A percentile compares a stretch with the other conserved stretches of the same genome.
Conservation (phyloP, 1,284 basidiomycete species). For the Moesziomyces aphidis region DNA sequence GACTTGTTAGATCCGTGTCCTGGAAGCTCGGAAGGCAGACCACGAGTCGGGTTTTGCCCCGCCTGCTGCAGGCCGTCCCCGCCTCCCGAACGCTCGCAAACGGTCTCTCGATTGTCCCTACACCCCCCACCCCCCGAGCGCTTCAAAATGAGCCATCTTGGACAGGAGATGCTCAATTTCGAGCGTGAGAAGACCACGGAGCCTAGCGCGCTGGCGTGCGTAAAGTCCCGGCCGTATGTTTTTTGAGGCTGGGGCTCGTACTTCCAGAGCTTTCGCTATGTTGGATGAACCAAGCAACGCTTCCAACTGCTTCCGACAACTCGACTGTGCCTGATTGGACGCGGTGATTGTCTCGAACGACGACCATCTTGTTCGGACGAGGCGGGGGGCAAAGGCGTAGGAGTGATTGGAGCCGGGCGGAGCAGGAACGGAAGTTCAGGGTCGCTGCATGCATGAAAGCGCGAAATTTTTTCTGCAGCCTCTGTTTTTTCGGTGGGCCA, state of each 20-base stretch:
- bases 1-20: slow-evolving; percentile 6
- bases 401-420: slow-evolving; percentile 2
- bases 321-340: neutral
- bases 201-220: slow-evolving; percentile 1
- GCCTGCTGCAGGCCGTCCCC: slow-evolving; percentile 2
- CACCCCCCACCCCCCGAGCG: no score
- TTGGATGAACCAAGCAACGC: neutral
- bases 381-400: neutral
- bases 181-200: neutral
- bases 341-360: neutral
- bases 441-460: slow-evolving; percentile 16
- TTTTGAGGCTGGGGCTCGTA: no score
- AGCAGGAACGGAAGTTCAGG: neutral
- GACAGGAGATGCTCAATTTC: neutral
- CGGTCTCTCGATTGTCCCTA: neutral
- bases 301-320: neutral
- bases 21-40: slow-evolving; percentile 33
- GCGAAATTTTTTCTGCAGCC: slow-evolving; percentile 8
- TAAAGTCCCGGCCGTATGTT: slow-evolving; percentile 1
- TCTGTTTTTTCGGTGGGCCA: neutral
- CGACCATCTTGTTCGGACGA: neutral
- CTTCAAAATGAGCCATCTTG: neutral
- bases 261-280: no score
- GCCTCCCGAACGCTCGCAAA: neutral
- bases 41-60: slow-evolving; percentile 5